Evolutionary conservation across 495 filamentous ascomycete genomes (phyloP).

Genomic region (Hypoxylon subgilvum): DNA sequence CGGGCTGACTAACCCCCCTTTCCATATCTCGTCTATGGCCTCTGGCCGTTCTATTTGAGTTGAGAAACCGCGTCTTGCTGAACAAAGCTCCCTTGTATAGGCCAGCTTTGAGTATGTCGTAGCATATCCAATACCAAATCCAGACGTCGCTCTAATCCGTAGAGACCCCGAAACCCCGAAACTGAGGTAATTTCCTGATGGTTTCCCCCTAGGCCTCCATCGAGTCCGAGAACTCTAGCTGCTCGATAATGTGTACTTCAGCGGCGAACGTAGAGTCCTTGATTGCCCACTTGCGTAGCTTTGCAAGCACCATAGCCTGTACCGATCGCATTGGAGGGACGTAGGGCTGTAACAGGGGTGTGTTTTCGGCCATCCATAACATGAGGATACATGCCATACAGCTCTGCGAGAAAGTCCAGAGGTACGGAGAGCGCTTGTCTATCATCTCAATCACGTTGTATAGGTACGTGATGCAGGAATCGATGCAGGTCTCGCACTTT

Average conservation of each 20-base stretch:
- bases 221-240: conserved; percentile 29
- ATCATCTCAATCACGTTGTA: conserved; percentile 42
- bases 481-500: conserved; percentile 42
- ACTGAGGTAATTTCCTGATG: background rate
- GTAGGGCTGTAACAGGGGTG: conserved; percentile 31
- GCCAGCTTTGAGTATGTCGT: too few relatives aligned
- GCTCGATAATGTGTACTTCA: conserved; percentile 39
- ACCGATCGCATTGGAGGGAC: conserved; percentile 38
- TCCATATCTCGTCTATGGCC: background rate
- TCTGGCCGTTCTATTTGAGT: background rate
- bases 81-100: background rate
- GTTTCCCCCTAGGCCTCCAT: conserved; percentile 24
- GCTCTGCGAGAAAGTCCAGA: conserved; percentile 44
- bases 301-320: conserved; percentile 36
- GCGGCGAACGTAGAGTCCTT: conserved; percentile 43
- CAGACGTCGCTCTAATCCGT: too few relatives aligned
- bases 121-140: too few relatives aligned
- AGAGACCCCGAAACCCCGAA: background rate
- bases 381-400: conserved; percentile 40
- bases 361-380: conserved; percentile 40
- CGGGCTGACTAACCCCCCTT: background rate
- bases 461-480: conserved; percentile 43
- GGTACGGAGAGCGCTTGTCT: conserved; percentile 41
- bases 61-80: conserved; percentile 1
- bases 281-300: conserved; percentile 39